Percentiles rank a stretch among this genome's conserved stretches.
phyloP scores from a whole-genome alignment of 805 yeast species.

The Clavispora carvajalis region DNA sequence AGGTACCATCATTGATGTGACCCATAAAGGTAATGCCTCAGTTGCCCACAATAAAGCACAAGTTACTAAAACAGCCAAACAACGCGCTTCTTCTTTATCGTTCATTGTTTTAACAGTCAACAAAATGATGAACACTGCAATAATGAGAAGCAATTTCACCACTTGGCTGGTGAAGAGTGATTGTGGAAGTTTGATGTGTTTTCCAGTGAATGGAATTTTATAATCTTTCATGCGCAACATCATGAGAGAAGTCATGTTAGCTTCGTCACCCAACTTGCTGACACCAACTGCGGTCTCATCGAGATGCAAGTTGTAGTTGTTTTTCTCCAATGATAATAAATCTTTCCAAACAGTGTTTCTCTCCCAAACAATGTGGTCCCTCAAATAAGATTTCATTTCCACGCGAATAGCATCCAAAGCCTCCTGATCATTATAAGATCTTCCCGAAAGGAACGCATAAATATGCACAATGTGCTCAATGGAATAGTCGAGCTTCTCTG shows the following conservation, averaged over 20 bases:
- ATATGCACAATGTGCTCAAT: slow-evolving; percentile 49
- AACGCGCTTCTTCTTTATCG: slow-evolving; percentile 30
- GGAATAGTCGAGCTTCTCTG: slow-evolving; percentile 39
- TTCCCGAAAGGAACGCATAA: slow-evolving; percentile 44
- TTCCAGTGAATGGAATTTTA: slow-evolving; percentile 21
- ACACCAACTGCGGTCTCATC: slow-evolving; percentile 14
- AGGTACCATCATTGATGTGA: slow-evolving; percentile 81
- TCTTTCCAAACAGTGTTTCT: slow-evolving; percentile 98
- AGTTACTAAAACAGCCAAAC: slow-evolving; percentile 77
- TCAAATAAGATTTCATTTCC: slow-evolving; percentile 49
- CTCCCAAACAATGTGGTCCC: slow-evolving; percentile 97
- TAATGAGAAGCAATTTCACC: slow-evolving; percentile 43
- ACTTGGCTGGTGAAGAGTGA: slow-evolving; percentile 41
- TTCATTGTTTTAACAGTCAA: slow-evolving; percentile 27
- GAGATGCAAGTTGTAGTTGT: slow-evolving; percentile 14
- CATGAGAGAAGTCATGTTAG: slow-evolving; percentile 7
- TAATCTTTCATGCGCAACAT: slow-evolving; percentile 26
- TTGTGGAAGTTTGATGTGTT: slow-evolving; percentile 36
- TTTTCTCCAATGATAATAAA: slow-evolving; percentile 63
- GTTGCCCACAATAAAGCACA: slow-evolving; percentile 94
- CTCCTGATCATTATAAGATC: slow-evolving; percentile 38
- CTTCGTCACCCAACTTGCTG: slow-evolving; percentile 17
- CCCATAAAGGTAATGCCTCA: slow-evolving; percentile 87
- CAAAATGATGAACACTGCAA: slow-evolving; percentile 39
- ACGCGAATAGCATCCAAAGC: slow-evolving; percentile 36